Evolutionary conservation across 2,329 filamentous ascomycete genomes (phyloP), one percentile per base, ranked within the genome.

Genomic region (Talaromyces islandicus): DNA sequence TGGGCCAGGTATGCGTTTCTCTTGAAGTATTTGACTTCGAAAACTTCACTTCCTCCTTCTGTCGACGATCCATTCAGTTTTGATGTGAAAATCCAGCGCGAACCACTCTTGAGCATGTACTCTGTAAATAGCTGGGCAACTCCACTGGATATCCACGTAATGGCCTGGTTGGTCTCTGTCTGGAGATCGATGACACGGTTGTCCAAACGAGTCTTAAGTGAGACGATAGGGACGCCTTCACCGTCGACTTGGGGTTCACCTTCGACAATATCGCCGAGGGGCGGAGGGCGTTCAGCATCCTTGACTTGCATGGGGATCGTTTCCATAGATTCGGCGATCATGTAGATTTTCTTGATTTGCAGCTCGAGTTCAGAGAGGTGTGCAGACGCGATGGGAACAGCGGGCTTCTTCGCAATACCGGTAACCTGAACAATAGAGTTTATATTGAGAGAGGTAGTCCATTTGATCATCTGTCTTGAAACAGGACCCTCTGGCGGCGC

Each of bases 151-250:
- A 88, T 85, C 69, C 81, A 76, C 81, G 93, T 93, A 70, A 92
- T 91, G 61, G 92, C 91, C 73, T 95, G 91, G 77, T 94, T 95
- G 63, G 95, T 89, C 63, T 92, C 91, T 0, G 91, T 90, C 60
- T 94, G 88, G 72, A 97, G 89, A 78, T 97, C 92, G 79, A 99
- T 89, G 57, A 90, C 90, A 62, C 90, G 87, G 82, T 97, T 96
- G 81, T 96, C 89, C 56, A 97, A 84, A 67, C 93, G 87, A 1
- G 91, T 95, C 70, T 87, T 86, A 74, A 97, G 85, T 62, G 85
- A 89, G 30, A 95, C 92, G 57, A 89, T 83, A 1, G 92, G 90
- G 55, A 80, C 72, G 46, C 78, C 80, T 30, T 80, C 78, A 10
- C 80, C 78, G 61, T 83, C 82, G 58, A 80, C 77, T 62, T 80